These are phyloP conservation scores for Candida parachauliodes DNA, from an alignment of 805 yeast species.

Conservation along the genomic window DNA sequence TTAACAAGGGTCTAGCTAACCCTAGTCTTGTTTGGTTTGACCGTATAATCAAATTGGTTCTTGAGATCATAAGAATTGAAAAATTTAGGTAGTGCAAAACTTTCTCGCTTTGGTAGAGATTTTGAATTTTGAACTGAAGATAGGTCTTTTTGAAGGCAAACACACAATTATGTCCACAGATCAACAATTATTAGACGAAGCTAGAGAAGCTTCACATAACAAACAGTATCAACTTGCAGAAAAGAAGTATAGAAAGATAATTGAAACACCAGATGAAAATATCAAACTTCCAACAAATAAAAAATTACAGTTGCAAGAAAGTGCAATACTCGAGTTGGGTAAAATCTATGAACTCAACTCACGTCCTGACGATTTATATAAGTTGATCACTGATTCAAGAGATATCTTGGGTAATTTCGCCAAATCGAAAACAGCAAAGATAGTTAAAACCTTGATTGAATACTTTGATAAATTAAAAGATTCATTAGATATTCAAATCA, in stretches of 20 bases:
- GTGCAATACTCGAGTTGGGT: constrained; percentile 74
- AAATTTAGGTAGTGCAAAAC: neutral
- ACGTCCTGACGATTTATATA: constrained; percentile 49
- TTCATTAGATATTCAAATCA: constrained; percentile 66
- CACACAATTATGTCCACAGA: constrained; percentile 10
- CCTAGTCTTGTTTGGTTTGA: neutral
- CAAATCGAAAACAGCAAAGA: constrained; percentile 92
- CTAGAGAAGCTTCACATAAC: constrained; percentile 53
- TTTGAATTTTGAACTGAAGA: too few species aligned
- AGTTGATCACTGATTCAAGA: constrained; percentile 66
- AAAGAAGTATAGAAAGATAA: constrained; percentile 48
- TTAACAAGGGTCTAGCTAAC: neutral
- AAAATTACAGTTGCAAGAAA: constrained; percentile 48
- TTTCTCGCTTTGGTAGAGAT: too few species aligned
- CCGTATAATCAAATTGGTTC: neutral
- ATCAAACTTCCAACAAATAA: constrained; percentile 12
- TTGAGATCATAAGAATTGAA: neutral
- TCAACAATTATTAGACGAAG: constrained; percentile 44
- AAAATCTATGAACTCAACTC: constrained; percentile 53
- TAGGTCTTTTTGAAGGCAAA: constrained; percentile 8
- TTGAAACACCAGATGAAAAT: constrained; percentile 21
- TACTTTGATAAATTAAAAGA: constrained; percentile 55
- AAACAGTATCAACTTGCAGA: constrained; percentile 59
- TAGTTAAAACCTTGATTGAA: constrained; percentile 78
- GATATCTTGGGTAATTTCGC: constrained; percentile 75